Base-by-base conservation (phyloP, 257 asterid species). In the Rauvolfia tetraphylla region DNA sequence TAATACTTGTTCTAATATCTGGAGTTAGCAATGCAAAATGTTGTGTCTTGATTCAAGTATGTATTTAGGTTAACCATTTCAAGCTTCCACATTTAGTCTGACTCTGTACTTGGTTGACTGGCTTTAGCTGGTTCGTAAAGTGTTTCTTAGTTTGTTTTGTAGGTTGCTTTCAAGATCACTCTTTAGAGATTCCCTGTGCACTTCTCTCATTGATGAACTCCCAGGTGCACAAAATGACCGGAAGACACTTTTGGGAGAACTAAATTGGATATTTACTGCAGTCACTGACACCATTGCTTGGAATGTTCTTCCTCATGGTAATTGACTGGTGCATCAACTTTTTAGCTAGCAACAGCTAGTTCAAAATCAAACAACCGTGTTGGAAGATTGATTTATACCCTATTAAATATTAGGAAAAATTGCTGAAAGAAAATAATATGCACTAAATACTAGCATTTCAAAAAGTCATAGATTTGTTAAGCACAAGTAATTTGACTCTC, bases 261-360 rank as follows among this genome's bases (percentile, higher is more conserved):
- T 95, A 90, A 95, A 95, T 85, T 95, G 98, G 98, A 92, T 92
- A 78, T 95, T 95, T 89, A 95, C 98, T 48, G 98, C 98, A 70
- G 95, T 95, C 46, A 95, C 98, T 42, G 97, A 92, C 87, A 95
- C 98, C 76, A 95, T 95, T 75, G 98, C 98, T 82, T 95, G 98
- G 98, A 95, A 92, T 87, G 97, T 95, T 79, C 98, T 95, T 44
- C 96, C 98, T 7, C 97, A 91, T 83, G 98, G 98, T 95, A 95
- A 86, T 78, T 72, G 10, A 49, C 56, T 17, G 22, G 22, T 49
- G 11, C 22, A 17, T 4, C 4, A 17, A 17, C 22, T 49, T 49
- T 4, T 49, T 49, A 49, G 56, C 56, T 22, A 49, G 53, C 44
- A 4, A 41, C 44, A 44, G 49, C 49, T 44, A 49, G 56, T 49